Conservation (phyloP, 768 basidiomycete species). For the button mushroom (Agaricus bisporus) region DNA sequence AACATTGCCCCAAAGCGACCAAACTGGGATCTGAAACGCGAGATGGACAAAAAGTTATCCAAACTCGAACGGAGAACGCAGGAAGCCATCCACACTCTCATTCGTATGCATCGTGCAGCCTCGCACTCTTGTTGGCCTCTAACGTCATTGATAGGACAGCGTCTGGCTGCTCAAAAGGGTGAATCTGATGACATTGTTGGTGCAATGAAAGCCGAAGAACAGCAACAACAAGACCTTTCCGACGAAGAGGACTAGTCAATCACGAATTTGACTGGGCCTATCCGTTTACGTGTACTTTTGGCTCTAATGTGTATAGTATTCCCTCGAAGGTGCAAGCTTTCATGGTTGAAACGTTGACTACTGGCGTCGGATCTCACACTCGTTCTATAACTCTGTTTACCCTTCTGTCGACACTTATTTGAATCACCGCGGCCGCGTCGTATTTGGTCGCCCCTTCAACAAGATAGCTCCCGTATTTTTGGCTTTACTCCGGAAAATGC, state of each 20-base stretch:
- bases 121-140: background rate
- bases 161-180: slow-evolving; percentile 75
- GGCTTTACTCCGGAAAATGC: too few relatives aligned
- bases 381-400: background rate
- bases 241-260: slow-evolving; percentile 50
- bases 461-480: too few relatives aligned
- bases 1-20: slow-evolving; percentile 97
- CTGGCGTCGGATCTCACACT: background rate
- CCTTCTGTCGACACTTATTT: background rate
- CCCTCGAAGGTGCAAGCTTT: background rate
- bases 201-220: slow-evolving; percentile 76
- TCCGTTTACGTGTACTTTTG: slow-evolving; percentile 21
- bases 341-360: background rate
- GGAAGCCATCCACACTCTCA: slow-evolving; percentile 87
- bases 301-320: slow-evolving; percentile 8
- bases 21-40: slow-evolving; percentile 94
- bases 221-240: slow-evolving; percentile 45
- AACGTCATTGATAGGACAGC: slow-evolving; percentile 49
- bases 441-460: background rate
- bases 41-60: slow-evolving; percentile 84
- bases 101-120: slow-evolving; percentile 53
- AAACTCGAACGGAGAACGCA: slow-evolving; percentile 90
- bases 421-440: background rate
- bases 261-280: background rate
- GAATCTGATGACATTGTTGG: slow-evolving; percentile 75